Conservation (phyloP, 805 yeast species). For the Saccharomycopsis oosterbeekiorum region DNA sequence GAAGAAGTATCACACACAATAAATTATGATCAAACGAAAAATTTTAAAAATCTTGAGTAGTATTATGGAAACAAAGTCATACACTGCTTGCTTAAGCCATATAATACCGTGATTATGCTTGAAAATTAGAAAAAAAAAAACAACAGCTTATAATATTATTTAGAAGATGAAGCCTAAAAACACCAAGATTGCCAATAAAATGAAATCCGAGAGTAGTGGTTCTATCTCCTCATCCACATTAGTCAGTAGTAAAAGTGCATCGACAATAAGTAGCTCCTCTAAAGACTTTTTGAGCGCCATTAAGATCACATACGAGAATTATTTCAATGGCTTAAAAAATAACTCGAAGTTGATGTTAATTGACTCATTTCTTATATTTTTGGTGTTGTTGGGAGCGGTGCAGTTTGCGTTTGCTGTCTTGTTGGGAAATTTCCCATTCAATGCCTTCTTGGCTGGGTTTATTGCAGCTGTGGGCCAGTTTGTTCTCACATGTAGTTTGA, state of each 20-base stretch:
- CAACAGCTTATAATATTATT: not conserved
- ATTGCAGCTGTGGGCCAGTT: conserved; percentile 90
- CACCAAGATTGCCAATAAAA: not conserved
- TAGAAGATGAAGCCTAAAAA: not conserved
- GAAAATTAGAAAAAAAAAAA: not conserved
- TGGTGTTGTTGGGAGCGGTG: conserved; percentile 62
- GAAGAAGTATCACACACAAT: too few relatives aligned
- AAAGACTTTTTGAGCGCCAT: conserved; percentile 10
- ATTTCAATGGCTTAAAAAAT: conserved; percentile 6
- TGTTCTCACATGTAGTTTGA: conserved; percentile 72
- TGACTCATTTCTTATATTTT: conserved; percentile 65
- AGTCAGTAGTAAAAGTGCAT: not conserved
- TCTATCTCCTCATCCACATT: too few relatives aligned
- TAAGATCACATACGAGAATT: conserved; percentile 10
- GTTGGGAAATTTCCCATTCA: conserved; percentile 90
- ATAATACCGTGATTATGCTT: too few relatives aligned
- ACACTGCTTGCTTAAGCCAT: too few relatives aligned
- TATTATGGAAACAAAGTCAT: too few relatives aligned
- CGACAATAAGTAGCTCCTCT: not conserved
- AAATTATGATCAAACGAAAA: not conserved
- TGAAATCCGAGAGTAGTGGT: not conserved
- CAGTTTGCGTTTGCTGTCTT: conserved; percentile 72
- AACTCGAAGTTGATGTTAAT: conserved; percentile 42
- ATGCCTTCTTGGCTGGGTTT: conserved; percentile 92
- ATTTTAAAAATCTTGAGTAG: not conserved